Evolutionary conservation across 2,329 filamentous ascomycete species (phyloP).

Genomic region (Fonsecaea pedrosoi): DNA sequence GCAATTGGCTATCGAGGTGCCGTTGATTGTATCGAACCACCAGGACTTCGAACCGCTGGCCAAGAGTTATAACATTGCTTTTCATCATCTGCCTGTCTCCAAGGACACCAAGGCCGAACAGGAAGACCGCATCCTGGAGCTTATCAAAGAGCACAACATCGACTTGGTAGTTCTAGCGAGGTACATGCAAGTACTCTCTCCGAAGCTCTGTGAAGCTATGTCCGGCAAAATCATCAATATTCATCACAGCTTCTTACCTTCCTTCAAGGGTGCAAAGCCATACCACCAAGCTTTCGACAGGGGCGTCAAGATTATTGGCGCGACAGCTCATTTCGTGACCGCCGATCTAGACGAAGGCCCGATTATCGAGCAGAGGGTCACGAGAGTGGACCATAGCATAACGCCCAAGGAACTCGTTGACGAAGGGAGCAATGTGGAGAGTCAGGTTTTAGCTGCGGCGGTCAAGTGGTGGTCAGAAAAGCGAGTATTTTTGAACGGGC

Average conservation of each 20-base stretch:
- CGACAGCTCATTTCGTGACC: conserved; percentile 85
- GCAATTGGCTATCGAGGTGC: conserved; percentile 76
- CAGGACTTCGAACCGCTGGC: conserved; percentile 73
- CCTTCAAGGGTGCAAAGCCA: conserved; percentile 86
- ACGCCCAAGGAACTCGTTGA: conserved; percentile 77
- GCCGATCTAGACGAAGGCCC: conserved; percentile 84
- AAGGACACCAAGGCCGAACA: conserved; percentile 78
- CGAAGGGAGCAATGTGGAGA: conserved; percentile 83
- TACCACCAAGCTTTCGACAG: conserved; percentile 88
- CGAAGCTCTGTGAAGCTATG: conserved; percentile 76
- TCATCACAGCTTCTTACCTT: conserved; percentile 84
- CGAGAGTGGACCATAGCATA: conserved; percentile 77
- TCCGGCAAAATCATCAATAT: conserved; percentile 90
- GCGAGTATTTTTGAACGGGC: conserved; percentile 76
- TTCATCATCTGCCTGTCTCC: conserved; percentile 80
- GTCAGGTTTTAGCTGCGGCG: conserved; percentile 78
- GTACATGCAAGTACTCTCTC: conserved; percentile 87
- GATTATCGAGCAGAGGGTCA: conserved; percentile 84
- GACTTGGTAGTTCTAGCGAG: conserved; percentile 82
- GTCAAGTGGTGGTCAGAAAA: conserved; percentile 85
- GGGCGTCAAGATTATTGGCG: conserved; percentile 87
- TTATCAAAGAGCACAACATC: conserved; percentile 71
- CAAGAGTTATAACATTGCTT: conserved; percentile 75
- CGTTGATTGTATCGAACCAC: conserved; percentile 83
- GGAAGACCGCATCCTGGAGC: conserved; percentile 72